A percentile compares a stretch with the other conserved stretches of the same genome.
These are phyloP conservation scores for Neurospora sp. DNA, from an alignment of 495 filamentous ascomycete genomes.

Conservation along the genomic window DNA sequence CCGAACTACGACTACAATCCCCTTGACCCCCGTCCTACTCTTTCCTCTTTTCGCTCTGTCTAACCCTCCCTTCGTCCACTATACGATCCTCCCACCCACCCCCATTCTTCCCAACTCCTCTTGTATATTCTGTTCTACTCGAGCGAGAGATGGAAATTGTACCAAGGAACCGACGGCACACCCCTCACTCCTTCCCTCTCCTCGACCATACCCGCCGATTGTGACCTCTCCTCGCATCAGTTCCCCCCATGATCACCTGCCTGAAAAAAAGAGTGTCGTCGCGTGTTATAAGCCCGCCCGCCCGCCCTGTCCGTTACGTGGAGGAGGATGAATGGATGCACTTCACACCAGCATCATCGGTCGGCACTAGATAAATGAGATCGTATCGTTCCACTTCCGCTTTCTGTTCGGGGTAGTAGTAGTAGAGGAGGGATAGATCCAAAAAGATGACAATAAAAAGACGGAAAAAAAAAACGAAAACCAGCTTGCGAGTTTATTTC, in stretches of 20 bases:
- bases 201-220: background rate
- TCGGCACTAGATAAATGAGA: background rate
- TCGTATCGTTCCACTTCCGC: background rate
- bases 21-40: background rate
- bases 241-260: background rate
- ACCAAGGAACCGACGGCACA: background rate
- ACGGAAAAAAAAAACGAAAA: slow-evolving; percentile 5
- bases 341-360: background rate
- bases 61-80: background rate
- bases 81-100: background rate
- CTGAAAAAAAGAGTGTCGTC: background rate
- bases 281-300: background rate
- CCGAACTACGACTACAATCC: background rate
- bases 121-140: background rate
- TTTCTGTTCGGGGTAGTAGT: slow-evolving; percentile 1
- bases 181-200: background rate
- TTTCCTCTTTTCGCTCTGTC: background rate
- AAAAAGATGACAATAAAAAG: slow-evolving; percentile 6
- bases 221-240: background rate
- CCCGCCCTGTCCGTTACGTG: background rate
- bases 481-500: background rate
- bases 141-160: background rate
- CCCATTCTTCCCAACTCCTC: background rate
- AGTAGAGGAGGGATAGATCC: slow-evolving; percentile 8
- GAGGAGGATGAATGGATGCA: background rate